phyloP scores from a whole-genome alignment of 2,329 filamentous ascomycete species.

The Penicillium sp. region DNA sequence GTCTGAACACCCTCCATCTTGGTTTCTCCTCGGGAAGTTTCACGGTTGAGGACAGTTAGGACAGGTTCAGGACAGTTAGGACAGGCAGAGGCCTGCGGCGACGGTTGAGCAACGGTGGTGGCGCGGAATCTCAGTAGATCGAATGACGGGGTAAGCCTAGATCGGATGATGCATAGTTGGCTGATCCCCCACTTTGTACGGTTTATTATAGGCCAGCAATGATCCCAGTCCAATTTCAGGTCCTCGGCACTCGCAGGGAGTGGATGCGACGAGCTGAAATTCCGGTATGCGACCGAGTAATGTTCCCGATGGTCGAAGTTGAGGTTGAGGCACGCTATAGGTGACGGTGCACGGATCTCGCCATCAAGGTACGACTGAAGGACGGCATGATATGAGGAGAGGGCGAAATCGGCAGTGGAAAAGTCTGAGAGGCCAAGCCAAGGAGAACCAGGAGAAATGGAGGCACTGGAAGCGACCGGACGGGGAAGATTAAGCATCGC shows the following conservation, averaged over 20 bases:
- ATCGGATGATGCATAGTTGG: conserved; percentile 25
- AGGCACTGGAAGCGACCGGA: conserved; percentile 14
- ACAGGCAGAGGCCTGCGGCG: conserved; percentile 2
- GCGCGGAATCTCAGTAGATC: conserved; percentile 17
- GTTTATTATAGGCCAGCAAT: conserved; percentile 6
- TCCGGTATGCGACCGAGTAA: conserved; percentile 9
- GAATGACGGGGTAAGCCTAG: conserved; percentile 22
- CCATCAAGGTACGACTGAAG: conserved; percentile 1
- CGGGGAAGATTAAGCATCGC: conserved; percentile 18
- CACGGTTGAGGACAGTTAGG: not conserved
- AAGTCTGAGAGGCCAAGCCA: conserved; percentile 3
- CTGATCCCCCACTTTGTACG: conserved; percentile 22
- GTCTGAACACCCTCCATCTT: conserved; percentile 77
- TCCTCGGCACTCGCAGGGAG: conserved; percentile 1
- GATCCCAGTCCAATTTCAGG: not conserved
- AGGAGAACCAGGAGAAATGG: conserved; percentile 1
- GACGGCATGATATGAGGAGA: conserved; percentile 5
- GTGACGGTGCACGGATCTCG: conserved; percentile 4
- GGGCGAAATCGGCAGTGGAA: conserved; percentile 1
- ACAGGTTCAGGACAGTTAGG: not conserved
- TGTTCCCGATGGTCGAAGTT: conserved; percentile 1
- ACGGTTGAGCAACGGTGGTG: conserved; percentile 19
- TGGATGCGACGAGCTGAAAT: no score
- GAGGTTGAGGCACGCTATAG: conserved; percentile 10
- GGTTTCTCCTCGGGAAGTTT: conserved; percentile 7